Base-by-base conservation (phyloP, 106 monocot species). In the Iris macrosiphon region DNA sequence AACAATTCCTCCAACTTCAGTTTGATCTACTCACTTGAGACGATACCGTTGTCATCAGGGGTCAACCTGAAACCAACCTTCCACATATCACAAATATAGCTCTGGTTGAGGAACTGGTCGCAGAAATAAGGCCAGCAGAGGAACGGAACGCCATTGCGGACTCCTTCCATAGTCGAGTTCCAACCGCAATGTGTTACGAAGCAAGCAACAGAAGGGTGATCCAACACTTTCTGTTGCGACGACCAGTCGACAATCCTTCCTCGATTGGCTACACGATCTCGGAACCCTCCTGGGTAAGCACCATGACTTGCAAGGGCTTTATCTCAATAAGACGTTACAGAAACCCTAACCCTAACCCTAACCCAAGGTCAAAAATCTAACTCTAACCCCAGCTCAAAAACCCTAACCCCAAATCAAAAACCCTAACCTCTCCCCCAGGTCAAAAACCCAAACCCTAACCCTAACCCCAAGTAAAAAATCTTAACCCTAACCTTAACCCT, bases 161-260 rank as follows among this genome's bases (percentile, higher is more conserved):
- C n/a, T 13, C 72, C 81, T 63, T 82, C 81, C 20, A 82, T 21
- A 0, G 59, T 72, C 10, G 80, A 81, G 25, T 81, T 81, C 80
- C 76, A 82, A 4, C 82, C 82, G 38, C 82, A 82, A 45, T 82
- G 82, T 0, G 77, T 65, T 23, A 83, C 2, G 57, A 83, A 83
- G 57, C 82, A 77, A 12, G 77, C 77, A 16, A 82, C 16, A 2
- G 82, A 69, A 52, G 64, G 57, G 43, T 83, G 84, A 37, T 72
- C 63, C 15, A 85, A 45, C 17, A 85, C 76, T 37, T 63, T 44
- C 69, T 85, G 69, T 29, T 82, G 82, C 15, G 77, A 73, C 16
- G 72, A 61, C 85, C 80, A 76, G 3, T 46, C 38, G 14, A 76
- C 55, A 3, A 85, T 51, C 63, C 6, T 68, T n/a, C 72, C 67